These are phyloP conservation scores for Phytophthora meadii DNA, from an alignment of 352 stramenopile genomes.

Conservation along the genomic window DNA sequence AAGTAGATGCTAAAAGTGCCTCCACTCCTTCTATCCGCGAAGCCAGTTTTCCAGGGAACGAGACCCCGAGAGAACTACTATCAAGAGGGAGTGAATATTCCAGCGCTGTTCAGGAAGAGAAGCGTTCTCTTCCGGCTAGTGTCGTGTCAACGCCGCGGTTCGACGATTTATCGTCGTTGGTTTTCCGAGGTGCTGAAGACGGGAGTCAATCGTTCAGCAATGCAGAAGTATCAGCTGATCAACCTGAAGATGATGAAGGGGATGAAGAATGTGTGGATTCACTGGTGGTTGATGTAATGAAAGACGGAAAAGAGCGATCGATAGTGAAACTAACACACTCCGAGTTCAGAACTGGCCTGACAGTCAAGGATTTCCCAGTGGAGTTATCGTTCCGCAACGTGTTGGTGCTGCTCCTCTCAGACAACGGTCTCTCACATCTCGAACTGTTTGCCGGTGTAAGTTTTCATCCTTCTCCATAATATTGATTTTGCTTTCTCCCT, in stretches of 20 bases:
- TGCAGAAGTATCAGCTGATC: neutral
- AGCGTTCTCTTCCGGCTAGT: constrained; percentile 25
- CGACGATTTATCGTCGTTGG: constrained; percentile 46
- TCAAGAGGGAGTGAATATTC: constrained; percentile 21
- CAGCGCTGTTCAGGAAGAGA: constrained; percentile 13
- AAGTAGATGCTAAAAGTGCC: constrained; percentile 21
- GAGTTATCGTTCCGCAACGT: constrained; percentile 67
- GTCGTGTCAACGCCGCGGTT: constrained; percentile 15
- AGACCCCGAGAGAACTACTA: constrained; percentile 25
- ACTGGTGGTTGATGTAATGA: constrained; percentile 55
- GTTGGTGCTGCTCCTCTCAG: constrained; percentile 63
- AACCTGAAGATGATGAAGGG: constrained; percentile 48
- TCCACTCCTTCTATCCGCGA: constrained; percentile 14
- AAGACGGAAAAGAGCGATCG: constrained; percentile 58
- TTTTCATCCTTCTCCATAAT: neutral
- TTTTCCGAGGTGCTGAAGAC: constrained; percentile 32
- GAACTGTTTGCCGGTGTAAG: constrained; percentile 66
- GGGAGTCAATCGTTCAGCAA: neutral
- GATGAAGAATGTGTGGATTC: constrained; percentile 50
- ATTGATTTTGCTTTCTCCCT: neutral
- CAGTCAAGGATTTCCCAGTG: constrained; percentile 57
- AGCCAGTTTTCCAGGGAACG: constrained; percentile 23
- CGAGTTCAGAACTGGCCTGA: constrained; percentile 51
- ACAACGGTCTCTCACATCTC: constrained; percentile 62
- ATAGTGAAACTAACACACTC: constrained; percentile 63